phyloP scores from a whole-genome alignment of 129 eudicot species.

The Centaurea solstitialis region DNA sequence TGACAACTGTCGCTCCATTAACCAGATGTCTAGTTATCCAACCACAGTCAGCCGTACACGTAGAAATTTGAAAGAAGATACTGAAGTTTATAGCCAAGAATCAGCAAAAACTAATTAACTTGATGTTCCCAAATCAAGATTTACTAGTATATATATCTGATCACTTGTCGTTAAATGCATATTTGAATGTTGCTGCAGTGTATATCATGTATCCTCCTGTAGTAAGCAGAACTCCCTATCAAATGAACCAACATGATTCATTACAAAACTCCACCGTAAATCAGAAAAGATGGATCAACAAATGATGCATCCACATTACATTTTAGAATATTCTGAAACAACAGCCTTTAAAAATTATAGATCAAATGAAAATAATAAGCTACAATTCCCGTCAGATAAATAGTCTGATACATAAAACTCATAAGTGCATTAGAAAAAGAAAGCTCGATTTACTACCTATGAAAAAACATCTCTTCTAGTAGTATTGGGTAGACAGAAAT shows the following conservation, averaged over 20 bases:
- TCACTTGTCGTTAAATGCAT: constrained; percentile 93
- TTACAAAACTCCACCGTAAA: constrained; percentile 5
- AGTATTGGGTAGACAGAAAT: too few species aligned
- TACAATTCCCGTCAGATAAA: too few species aligned
- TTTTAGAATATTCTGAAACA: constrained; percentile 65
- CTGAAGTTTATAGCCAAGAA: too few species aligned
- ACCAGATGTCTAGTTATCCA: too few species aligned
- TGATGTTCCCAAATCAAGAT: background rate
- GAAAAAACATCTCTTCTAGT: too few species aligned
- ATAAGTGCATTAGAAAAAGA: too few species aligned
- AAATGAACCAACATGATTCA: constrained; percentile 13
- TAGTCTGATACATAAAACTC: too few species aligned
- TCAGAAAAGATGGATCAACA: constrained; percentile 60
- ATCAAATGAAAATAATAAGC: constrained; percentile 1
- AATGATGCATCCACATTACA: constrained; percentile 89
- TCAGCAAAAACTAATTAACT: too few species aligned
- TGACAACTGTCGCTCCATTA: too few species aligned
- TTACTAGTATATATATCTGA: constrained; percentile 84
- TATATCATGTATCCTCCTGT: constrained; percentile 99
- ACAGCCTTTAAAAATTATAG: constrained; percentile 54
- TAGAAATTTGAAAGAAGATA: too few species aligned
- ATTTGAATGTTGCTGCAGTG: constrained; percentile 94
- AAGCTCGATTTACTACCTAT: too few species aligned
- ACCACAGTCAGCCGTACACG: too few species aligned
- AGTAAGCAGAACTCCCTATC: constrained; percentile 92